Evolutionary conservation across 768 basidiomycete species (phyloP).

Genomic region (Tricholoma sp.): DNA sequence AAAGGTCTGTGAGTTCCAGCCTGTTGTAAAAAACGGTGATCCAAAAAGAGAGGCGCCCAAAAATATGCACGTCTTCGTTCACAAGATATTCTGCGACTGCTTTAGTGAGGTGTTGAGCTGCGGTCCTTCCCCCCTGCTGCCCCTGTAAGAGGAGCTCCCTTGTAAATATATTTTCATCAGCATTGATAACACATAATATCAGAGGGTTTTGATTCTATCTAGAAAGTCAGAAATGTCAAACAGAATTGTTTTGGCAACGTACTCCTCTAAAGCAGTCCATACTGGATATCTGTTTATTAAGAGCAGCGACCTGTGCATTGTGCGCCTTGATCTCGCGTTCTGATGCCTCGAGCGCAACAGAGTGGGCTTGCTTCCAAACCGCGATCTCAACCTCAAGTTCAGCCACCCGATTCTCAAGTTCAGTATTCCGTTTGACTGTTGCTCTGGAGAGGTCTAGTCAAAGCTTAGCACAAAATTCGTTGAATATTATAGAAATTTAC

Average conservation of each 20-base stretch:
- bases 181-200: slow-evolving; percentile 72
- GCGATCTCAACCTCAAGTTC: slow-evolving; percentile 66
- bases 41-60: slow-evolving; percentile 71
- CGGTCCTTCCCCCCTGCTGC: slow-evolving; percentile 58
- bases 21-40: slow-evolving; percentile 69
- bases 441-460: slow-evolving; percentile 53
- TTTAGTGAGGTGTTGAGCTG: slow-evolving; percentile 62
- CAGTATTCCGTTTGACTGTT: slow-evolving; percentile 58
- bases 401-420: slow-evolving; percentile 58
- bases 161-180: slow-evolving; percentile 64
- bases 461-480: slow-evolving; percentile 3
- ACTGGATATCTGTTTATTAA: slow-evolving; percentile 59
- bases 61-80: slow-evolving; percentile 53
- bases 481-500: slow-evolving; percentile 30
- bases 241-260: neutral
- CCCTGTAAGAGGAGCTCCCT: slow-evolving; percentile 56
- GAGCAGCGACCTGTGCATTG: slow-evolving; percentile 59
- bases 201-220: slow-evolving; percentile 58
- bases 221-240: slow-evolving; percentile 1
- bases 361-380: slow-evolving; percentile 69
- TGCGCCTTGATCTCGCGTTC: slow-evolving; percentile 62
- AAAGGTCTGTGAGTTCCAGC: slow-evolving; percentile 43
- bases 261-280: slow-evolving; percentile 48
- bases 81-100: slow-evolving; percentile 64
- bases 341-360: slow-evolving; percentile 53